Percentiles rank a stretch among this genome's conserved stretches.
phyloP scores from a whole-genome alignment of 108 stramenopile species.

The Nitzschia putrida region DNA sequence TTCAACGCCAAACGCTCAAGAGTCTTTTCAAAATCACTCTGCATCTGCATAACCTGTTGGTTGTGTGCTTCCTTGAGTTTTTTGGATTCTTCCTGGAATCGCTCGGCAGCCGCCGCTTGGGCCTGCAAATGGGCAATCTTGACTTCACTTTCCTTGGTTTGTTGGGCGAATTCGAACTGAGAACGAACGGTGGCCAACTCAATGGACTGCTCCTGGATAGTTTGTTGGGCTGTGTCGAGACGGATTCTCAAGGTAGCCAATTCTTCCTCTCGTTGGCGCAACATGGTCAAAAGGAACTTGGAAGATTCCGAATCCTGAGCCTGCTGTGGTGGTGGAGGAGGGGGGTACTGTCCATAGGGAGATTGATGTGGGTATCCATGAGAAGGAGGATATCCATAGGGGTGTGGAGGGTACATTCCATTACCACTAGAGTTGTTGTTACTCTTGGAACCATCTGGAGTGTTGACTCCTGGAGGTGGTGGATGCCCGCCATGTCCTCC shows the following conservation, averaged over 20 bases:
- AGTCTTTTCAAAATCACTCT: neutral
- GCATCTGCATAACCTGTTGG: conserved; percentile 12
- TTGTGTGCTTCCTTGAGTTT: conserved; percentile 5
- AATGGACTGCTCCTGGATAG: conserved; percentile 20
- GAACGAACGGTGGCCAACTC: conserved; percentile 17
- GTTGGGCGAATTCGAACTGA: conserved; percentile 13
- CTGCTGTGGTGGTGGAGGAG: neutral
- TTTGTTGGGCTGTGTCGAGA: conserved; percentile 10
- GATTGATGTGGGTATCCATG: neutral
- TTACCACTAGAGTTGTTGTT: conserved; percentile 1
- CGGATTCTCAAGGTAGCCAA: conserved; percentile 15
- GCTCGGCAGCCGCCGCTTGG: conserved; percentile 14
- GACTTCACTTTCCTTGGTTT: conserved; percentile 10
- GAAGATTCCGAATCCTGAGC: neutral
- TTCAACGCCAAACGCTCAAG: neutral
- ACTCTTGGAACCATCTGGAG: no score
- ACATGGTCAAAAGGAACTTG: conserved; percentile 10
- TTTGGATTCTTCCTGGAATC: conserved; percentile 11
- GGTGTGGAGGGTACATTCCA: neutral
- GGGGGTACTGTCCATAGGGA: neutral
- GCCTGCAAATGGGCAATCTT: conserved; percentile 22
- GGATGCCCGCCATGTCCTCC: no score
- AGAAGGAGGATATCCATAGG: conserved; percentile 21
- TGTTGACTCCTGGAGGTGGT: no score
- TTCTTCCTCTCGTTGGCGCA: conserved; percentile 36